These are phyloP conservation scores for Filosporella fistucella DNA, from an alignment of 495 filamentous ascomycete species.

Conservation along the genomic window DNA sequence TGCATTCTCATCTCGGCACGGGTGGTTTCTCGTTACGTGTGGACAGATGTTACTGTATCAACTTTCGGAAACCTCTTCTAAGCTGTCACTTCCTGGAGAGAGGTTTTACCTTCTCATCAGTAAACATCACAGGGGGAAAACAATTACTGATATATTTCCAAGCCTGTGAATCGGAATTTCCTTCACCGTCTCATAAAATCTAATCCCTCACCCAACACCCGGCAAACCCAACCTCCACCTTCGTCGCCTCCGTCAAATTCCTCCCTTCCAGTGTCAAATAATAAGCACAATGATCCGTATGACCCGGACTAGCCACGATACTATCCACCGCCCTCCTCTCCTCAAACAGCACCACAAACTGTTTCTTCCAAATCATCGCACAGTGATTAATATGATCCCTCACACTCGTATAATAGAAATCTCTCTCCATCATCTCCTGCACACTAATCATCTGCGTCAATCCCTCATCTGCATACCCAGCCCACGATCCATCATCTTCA, in stretches of 20 bases:
- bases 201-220: constrained; percentile 5
- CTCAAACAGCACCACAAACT: constrained; percentile 15
- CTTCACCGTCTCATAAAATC: no score
- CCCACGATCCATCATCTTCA: constrained; percentile 2
- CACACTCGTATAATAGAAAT: constrained; percentile 14
- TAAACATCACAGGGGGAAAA: no score
- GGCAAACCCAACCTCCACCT: constrained; percentile 9
- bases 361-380: constrained; percentile 16
- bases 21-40: no score
- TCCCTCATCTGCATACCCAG: background rate
- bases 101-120: no score
- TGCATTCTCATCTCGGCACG: no score
- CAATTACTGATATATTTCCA: no score
- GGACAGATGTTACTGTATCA: no score
- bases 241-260: background rate
- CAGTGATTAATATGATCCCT: constrained; percentile 22
- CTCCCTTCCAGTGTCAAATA: constrained; percentile 7
- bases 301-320: constrained; percentile 7
- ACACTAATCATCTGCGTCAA: background rate
- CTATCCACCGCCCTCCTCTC: constrained; percentile 6
- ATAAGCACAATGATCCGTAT: constrained; percentile 19
- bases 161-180: no score
- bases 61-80: no score
- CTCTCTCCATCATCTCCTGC: constrained; percentile 3
- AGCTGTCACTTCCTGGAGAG: no score